A percentile compares a stretch with the other conserved stretches of the same genome.
Conservation (phyloP, 345 rosid species). For the thale cress (Arabidopsis thaliana) region DNA sequence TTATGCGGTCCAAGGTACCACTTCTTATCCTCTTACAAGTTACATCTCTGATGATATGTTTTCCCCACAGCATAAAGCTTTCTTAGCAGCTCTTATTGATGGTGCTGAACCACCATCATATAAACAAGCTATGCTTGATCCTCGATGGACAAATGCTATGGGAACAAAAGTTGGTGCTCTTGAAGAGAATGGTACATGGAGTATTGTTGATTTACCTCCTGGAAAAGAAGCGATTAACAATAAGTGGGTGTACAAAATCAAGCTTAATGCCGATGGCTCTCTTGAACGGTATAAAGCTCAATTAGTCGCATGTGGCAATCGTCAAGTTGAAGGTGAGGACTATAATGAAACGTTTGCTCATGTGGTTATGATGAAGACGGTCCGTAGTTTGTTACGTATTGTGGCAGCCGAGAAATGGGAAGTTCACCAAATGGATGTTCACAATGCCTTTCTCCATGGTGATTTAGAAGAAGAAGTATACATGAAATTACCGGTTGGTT, state of each 20-base stretch:
- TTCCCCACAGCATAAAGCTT: background rate
- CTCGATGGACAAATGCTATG: background rate
- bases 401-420: background rate
- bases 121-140: background rate
- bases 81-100: background rate
- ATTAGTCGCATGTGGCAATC: background rate
- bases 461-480: background rate
- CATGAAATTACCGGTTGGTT: background rate
- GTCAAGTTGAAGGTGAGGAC: accelerated
- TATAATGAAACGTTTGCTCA: background rate
- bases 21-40: too few species aligned
- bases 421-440: background rate
- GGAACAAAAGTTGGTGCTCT: background rate
- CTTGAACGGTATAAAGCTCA: background rate
- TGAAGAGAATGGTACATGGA: background rate
- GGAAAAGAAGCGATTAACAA: background rate
- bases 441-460: background rate
- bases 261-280: background rate
- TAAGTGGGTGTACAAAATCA: background rate
- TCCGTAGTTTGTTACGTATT: background rate
- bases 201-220: background rate
- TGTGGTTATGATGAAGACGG: background rate
- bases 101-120: background rate
- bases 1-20: too few species aligned
- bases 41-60: background rate